Conservation (phyloP, 768 basidiomycete genomes). For the Collybiopsis confluens region DNA sequence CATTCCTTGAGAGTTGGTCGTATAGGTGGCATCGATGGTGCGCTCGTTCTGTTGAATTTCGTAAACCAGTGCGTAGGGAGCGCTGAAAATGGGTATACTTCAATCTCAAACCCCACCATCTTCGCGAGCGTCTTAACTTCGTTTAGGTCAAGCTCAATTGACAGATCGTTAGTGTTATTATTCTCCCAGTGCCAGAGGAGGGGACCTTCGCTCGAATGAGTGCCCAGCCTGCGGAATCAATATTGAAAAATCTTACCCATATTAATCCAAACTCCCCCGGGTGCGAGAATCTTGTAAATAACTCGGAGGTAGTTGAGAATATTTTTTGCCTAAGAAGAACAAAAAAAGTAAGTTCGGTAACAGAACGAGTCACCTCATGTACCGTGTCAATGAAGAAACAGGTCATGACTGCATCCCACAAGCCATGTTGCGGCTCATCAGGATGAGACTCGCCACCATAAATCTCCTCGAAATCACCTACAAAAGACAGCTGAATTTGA, state of each 20-base stretch:
- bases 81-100: conserved; percentile 42
- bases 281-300: conserved; percentile 76
- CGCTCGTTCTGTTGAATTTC: conserved; percentile 65
- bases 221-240: background rate
- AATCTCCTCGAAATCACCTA: conserved; percentile 89
- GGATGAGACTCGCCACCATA: conserved; percentile 61
- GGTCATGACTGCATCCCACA: conserved; percentile 88
- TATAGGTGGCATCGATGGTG: conserved; percentile 80
- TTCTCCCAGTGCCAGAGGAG: conserved; percentile 98
- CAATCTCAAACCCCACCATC: conserved; percentile 76
- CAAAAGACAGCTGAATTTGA: no score
- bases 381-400: conserved; percentile 99
- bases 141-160: conserved; percentile 85
- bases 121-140: conserved; percentile 77
- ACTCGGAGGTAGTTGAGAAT: conserved; percentile 87
- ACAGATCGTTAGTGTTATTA: conserved; percentile 72
- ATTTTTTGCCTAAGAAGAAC: conserved; percentile 69
- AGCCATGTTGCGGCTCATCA: conserved; percentile 63
- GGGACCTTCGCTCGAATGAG: conserved; percentile 50
- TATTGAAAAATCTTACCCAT: conserved; percentile 45
- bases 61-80: conserved; percentile 1
- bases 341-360: background rate
- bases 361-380: conserved; percentile 15
- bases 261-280: conserved; percentile 91
- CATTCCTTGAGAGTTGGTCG: conserved; percentile 77